phyloP scores from a whole-genome alignment of 2,329 filamentous ascomycete genomes.

The Pseudopithomyces chartarum region DNA sequence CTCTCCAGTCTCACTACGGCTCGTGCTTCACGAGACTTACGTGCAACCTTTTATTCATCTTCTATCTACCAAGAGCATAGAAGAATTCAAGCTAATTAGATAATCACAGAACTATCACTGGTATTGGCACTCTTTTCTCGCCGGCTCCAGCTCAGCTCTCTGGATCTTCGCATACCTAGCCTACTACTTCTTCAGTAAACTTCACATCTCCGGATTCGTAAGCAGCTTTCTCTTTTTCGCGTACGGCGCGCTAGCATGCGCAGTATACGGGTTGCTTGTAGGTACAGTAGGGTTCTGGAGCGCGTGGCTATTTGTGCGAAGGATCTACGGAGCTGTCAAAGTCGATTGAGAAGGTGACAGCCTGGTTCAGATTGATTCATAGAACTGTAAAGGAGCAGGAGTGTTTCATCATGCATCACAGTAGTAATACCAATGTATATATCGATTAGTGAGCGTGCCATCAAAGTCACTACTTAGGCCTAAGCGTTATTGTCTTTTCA shows the following conservation, averaged over 20 bases:
- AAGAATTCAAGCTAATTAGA: not conserved
- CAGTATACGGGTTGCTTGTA: conserved; percentile 78
- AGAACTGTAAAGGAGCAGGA: not conserved
- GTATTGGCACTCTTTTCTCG: conserved; percentile 89
- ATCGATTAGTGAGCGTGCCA: too few species aligned
- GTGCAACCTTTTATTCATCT: too few species aligned
- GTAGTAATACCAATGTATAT: too few species aligned
- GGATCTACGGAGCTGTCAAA: conserved; percentile 69
- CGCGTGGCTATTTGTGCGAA: conserved; percentile 80
- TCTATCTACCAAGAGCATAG: too few species aligned
- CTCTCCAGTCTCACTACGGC: not conserved
- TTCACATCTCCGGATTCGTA: conserved; percentile 80
- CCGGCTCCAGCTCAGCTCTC: conserved; percentile 74
- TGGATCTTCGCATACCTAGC: conserved; percentile 85
- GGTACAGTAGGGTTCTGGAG: conserved; percentile 85
- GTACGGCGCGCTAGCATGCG: conserved; percentile 81
- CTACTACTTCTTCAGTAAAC: conserved; percentile 81
- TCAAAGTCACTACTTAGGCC: too few species aligned
- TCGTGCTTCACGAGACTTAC: too few species aligned
- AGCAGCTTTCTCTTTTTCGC: conserved; percentile 83
- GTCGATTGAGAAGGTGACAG: conserved; percentile 12
- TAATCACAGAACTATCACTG: conserved; percentile 73
- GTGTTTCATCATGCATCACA: too few species aligned
- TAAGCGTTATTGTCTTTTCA: too few species aligned
- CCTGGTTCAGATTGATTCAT: not conserved